These are phyloP conservation scores for Phytopythium helicoides DNA, from an alignment of 352 stramenopile genomes.

Conservation along the genomic window DNA sequence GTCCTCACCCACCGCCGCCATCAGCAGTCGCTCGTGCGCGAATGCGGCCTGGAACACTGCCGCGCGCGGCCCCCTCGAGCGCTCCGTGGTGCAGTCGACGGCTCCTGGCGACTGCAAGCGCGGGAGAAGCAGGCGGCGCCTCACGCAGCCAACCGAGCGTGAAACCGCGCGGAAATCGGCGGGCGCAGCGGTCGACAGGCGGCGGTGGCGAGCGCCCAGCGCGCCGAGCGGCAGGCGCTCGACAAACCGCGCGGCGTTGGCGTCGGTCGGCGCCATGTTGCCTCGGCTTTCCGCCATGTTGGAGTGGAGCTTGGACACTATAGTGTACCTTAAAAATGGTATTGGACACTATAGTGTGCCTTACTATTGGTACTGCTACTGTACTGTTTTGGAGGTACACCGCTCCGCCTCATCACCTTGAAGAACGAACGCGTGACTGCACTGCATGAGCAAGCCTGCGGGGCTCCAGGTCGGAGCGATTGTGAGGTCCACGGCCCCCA, in stretches of 20 bases:
- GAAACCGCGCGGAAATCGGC: conserved; percentile 12
- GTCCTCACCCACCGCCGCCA: conserved; percentile 60
- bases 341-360: too few relatives aligned
- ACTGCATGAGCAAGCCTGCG: too few relatives aligned
- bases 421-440: too few relatives aligned
- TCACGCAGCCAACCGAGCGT: conserved; percentile 16
- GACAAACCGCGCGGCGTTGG: conserved; percentile 32
- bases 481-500: too few relatives aligned
- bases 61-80: conserved; percentile 8
- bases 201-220: conserved; percentile 15
- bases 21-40: conserved; percentile 18
- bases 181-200: conserved; percentile 6
- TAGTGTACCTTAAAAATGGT: too few relatives aligned
- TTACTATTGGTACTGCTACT: too few relatives aligned
- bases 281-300: not conserved
- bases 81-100: not conserved
- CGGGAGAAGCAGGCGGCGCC: conserved; percentile 22
- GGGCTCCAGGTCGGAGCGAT: too few relatives aligned
- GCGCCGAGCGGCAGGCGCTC: conserved; percentile 37
- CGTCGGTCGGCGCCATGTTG: conserved; percentile 2
- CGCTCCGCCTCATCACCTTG: too few relatives aligned
- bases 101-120: conserved; percentile 1
- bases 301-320: too few relatives aligned
- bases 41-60: conserved; percentile 62
- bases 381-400: too few relatives aligned